Base-by-base conservation (phyloP, 2,329 filamentous ascomycete genomes). In the Aureobasidium subglaciale region DNA sequence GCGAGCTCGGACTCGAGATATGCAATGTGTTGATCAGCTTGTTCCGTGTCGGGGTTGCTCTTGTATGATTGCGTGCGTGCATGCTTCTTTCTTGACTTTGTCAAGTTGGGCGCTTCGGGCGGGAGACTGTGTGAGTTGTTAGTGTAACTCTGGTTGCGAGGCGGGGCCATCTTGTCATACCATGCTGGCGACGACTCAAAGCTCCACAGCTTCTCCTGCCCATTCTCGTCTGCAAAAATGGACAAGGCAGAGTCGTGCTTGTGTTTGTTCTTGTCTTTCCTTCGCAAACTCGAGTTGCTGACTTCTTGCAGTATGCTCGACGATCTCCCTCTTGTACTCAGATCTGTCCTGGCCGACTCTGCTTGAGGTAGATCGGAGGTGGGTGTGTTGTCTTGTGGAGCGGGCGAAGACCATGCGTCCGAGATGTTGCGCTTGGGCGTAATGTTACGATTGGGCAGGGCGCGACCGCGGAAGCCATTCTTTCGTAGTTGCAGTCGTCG, bases 1-100 rank as follows among this genome's bases (percentile, higher is more conserved):
- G 70, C 69, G 22, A 78, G 63, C 59, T 77, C 72, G 18, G 68
- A 65, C 56, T 78, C 76, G 11, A 78, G 70, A 62, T 77, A 74
- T 48, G 77, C 74, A 58, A 78, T 75, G 61, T 78, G 77, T 55
- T 71, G 68, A 24, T 71, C 67, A 9, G 70, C 68, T 57, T 75
- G 73, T 52, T 68, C 70, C 58, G 68, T 71, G 16, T 70, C 62
- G n/a, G 67, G 64, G 56, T 61, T 30, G 24, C 25, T 40, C 29
- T 41, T 49, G 54, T 56, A 32, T 1, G 54, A 56, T 20, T 48
- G 42, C 2, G 54, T 48, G 9, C 43, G 54, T 25, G 34, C 35
- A 16, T 58, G 52, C 41, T 59, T 29, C 56, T 58, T 37, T 53
- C 45, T 37, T 27, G 49, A 25, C 32, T 50, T 50, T 29, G 35